phyloP scores from a whole-genome alignment of 352 stramenopile genomes.

The Peronospora destructor region DNA sequence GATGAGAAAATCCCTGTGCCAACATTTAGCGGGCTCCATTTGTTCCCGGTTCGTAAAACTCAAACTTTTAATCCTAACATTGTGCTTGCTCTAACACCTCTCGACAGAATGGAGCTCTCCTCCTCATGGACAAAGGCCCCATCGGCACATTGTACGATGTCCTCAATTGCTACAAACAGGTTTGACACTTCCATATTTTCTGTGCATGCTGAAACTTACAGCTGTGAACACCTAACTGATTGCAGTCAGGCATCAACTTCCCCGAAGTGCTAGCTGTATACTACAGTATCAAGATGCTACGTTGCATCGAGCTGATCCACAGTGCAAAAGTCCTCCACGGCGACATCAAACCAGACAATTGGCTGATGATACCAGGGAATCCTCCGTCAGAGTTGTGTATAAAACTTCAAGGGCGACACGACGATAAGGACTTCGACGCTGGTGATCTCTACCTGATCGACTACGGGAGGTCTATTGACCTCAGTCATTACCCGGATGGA shows the following conservation, averaged over 20 bases:
- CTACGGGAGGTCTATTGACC: conserved; percentile 79
- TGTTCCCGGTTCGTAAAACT: conserved; percentile 44
- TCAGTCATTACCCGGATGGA: conserved; percentile 43
- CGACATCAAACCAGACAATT: conserved; percentile 86
- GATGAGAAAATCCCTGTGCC: conserved; percentile 31
- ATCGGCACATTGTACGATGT: conserved; percentile 73
- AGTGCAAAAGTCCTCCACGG: conserved; percentile 59
- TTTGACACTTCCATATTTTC: conserved; percentile 11
- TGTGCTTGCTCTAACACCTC: conserved; percentile 1
- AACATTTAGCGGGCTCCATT: conserved; percentile 42
- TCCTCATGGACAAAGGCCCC: conserved; percentile 67
- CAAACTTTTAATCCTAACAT: neutral
- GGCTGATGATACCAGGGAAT: conserved; percentile 47
- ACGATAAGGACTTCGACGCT: conserved; percentile 22
- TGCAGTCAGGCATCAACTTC: conserved; percentile 46
- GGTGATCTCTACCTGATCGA: conserved; percentile 71
- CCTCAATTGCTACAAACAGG: conserved; percentile 74
- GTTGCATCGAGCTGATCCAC: conserved; percentile 62
- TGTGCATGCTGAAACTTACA: neutral
- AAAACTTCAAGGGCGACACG: conserved; percentile 8
- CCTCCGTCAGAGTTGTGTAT: conserved; percentile 10
- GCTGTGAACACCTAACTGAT: conserved; percentile 1
- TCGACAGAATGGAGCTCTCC: conserved; percentile 60
- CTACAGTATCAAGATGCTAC: conserved; percentile 78
- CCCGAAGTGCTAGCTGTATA: conserved; percentile 66